phyloP scores from a whole-genome alignment of 176 grass and related monocot species.

The Zoysia japonica region DNA sequence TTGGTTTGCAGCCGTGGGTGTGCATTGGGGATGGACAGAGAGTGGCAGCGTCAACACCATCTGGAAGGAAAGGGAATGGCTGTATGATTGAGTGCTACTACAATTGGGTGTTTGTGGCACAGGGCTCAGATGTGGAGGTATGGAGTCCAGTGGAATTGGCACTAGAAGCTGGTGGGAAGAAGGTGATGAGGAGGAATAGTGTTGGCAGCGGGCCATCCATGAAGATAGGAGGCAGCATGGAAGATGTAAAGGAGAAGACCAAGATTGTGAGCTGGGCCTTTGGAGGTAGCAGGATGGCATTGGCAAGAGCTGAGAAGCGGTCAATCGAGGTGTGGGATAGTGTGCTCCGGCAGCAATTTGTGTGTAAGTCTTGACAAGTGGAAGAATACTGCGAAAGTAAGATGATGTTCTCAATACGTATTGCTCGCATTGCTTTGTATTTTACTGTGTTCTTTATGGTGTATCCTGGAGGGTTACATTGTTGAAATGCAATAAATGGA shows the following conservation, averaged over 20 bases:
- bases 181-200: conserved; percentile 77
- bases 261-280: conserved; percentile 72
- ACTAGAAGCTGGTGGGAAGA: conserved; percentile 45
- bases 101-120: conserved; percentile 65
- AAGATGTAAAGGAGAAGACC: conserved; percentile 36
- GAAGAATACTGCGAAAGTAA: conserved; percentile 21
- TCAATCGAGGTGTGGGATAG: conserved; percentile 86
- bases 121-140: conserved; percentile 56
- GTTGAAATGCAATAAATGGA: background rate
- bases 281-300: conserved; percentile 83
- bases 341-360: conserved; percentile 1
- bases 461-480: conserved; percentile 15
- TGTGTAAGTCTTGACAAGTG: conserved; percentile 9
- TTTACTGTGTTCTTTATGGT: background rate
- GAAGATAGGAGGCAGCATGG: background rate
- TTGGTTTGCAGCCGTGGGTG: conserved; percentile 49
- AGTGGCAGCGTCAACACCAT: background rate
- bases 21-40: conserved; percentile 50
- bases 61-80: conserved; percentile 53
- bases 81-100: conserved; percentile 68
- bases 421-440: background rate
- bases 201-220: conserved; percentile 51
- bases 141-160: conserved; percentile 68
- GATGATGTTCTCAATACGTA: conserved; percentile 12
- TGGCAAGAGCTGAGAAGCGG: conserved; percentile 55